phyloP scores from a whole-genome alignment of 2,329 filamentous ascomycete species.

The Fusarium aywerte region DNA sequence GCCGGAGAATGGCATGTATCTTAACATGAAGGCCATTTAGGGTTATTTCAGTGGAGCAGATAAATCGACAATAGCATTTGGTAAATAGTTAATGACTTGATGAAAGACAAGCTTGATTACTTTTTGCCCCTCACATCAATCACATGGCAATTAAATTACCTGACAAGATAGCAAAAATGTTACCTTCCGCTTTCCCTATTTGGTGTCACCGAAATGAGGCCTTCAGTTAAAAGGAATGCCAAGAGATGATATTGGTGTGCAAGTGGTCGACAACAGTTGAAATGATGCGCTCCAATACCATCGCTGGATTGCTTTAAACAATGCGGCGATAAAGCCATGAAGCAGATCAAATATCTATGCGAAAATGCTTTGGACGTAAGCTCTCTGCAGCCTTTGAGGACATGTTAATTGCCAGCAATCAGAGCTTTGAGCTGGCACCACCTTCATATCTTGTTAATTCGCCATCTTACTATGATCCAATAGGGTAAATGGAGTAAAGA shows the following conservation, averaged over 20 bases:
- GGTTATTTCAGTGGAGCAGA: neutral
- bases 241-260: neutral
- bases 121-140: neutral
- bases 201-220: neutral
- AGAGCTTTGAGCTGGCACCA: accelerated
- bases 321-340: neutral
- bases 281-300: neutral
- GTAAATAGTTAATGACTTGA: neutral
- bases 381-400: neutral
- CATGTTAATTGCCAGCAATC: neutral
- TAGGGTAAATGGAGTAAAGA: neutral
- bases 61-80: neutral
- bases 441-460: neutral
- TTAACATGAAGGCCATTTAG: slow-evolving; percentile 53
- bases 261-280: neutral
- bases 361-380: too few species aligned
- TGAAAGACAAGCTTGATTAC: neutral
- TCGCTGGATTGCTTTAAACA: neutral
- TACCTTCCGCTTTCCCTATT: neutral
- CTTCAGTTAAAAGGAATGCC: neutral
- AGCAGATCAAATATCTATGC: neutral
- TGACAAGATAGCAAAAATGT: neutral
- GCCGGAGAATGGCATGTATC: slow-evolving; percentile 72
- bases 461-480: neutral
- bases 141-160: neutral